phyloP scores from a whole-genome alignment of 495 filamentous ascomycete species.

The Penicillium subrubescens region DNA sequence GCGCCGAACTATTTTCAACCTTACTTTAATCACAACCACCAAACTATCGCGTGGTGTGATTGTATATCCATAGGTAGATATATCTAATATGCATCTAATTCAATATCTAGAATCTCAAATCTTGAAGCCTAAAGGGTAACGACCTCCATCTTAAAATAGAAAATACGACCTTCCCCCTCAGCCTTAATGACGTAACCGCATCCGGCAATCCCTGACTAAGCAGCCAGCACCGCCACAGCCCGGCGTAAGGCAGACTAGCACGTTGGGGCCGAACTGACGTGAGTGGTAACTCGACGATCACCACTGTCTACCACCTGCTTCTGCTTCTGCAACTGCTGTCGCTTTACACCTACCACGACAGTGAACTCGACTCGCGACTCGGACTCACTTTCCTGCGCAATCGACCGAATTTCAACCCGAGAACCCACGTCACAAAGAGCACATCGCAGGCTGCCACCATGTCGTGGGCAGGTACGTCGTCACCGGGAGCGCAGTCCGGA shows the following conservation, averaged over 20 bases:
- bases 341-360: neutral
- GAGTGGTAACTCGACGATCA: neutral
- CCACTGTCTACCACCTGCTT: neutral
- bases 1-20: neutral
- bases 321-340: neutral
- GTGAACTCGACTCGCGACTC: neutral
- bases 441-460: constrained; percentile 41
- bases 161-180: neutral
- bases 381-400: neutral
- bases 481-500: neutral
- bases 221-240: constrained; percentile 23
- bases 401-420: neutral
- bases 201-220: constrained; percentile 15
- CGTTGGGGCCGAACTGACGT: constrained; percentile 4
- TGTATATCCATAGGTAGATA: neutral
- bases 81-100: neutral
- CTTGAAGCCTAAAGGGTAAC: neutral
- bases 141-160: neutral
- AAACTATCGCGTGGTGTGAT: neutral
- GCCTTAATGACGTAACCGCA: constrained; percentile 31
- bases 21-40: neutral
- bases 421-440: constrained; percentile 3
- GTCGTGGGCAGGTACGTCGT: constrained; percentile 64
- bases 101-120: neutral
- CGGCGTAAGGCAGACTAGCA: constrained; percentile 15